Evolutionary conservation across 305 asterid genomes (phyloP).

Genomic region (Plantago lanceolata): DNA sequence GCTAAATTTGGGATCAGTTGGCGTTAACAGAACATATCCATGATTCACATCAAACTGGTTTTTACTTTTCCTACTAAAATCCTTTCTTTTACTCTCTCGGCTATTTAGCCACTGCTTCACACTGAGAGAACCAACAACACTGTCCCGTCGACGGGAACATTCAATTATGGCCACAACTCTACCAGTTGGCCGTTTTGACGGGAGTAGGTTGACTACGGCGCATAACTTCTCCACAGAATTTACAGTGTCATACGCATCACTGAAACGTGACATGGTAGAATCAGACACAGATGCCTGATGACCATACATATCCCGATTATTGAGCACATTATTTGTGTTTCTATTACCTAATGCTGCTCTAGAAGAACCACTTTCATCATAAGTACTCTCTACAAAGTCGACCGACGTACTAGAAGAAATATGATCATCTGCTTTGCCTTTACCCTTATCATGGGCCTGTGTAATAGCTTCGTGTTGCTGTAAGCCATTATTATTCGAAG

Average conservation of each 20-base stretch:
- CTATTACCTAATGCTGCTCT: slow-evolving; percentile 27
- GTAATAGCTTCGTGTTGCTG: slow-evolving; percentile 29
- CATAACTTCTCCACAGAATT: slow-evolving; percentile 46
- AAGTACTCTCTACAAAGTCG: slow-evolving; percentile 22
- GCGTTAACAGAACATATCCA: slow-evolving; percentile 51
- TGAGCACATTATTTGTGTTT: slow-evolving; percentile 24
- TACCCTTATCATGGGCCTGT: slow-evolving; percentile 36
- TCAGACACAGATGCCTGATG: slow-evolving; percentile 24
- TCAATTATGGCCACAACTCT: slow-evolving; percentile 65
- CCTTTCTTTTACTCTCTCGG: slow-evolving; percentile 48
- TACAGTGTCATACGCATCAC: slow-evolving; percentile 28
- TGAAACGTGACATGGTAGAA: slow-evolving; percentile 20
- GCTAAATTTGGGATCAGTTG: slow-evolving; percentile 69
- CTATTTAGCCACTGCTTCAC: slow-evolving; percentile 56
- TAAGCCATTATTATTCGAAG: slow-evolving; percentile 26
- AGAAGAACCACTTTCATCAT: slow-evolving; percentile 24
- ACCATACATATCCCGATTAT: slow-evolving; percentile 28
- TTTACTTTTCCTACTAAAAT: slow-evolving; percentile 43
- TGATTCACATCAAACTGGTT: slow-evolving; percentile 30
- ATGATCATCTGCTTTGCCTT: slow-evolving; percentile 33
- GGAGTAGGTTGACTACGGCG: slow-evolving; percentile 36
- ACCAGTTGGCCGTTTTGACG: slow-evolving; percentile 85
- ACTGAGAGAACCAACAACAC: slow-evolving; percentile 61
- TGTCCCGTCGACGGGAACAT: slow-evolving; percentile 52
- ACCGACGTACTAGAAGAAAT: slow-evolving; percentile 23